Evolutionary conservation across 345 rosid genomes (phyloP).

Genomic region (Turnera subulata): DNA sequence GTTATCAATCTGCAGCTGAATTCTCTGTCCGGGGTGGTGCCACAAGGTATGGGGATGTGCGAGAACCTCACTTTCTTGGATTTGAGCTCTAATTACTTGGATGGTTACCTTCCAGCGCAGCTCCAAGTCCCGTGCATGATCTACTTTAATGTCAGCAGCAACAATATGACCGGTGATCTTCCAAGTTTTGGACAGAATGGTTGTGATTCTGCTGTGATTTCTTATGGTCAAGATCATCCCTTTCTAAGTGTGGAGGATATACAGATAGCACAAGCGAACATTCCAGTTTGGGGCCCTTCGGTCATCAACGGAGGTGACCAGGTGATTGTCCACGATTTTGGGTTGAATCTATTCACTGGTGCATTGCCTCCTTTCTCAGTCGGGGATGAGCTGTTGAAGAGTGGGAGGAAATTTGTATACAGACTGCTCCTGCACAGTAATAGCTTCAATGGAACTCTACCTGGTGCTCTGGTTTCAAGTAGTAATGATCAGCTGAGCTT

Average conservation of each 20-base stretch:
- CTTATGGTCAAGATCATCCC: conserved; percentile 11
- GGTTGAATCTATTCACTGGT: conserved; percentile 50
- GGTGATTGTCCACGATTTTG: conserved; percentile 48
- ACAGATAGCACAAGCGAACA: conserved; percentile 22
- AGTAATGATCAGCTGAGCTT: conserved; percentile 38
- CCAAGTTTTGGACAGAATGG: conserved; percentile 31
- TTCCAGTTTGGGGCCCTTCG: conserved; percentile 33
- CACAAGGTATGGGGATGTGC: conserved; percentile 37
- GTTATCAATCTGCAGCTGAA: conserved; percentile 55
- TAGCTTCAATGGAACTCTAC: conserved; percentile 40
- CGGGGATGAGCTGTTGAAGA: conserved; percentile 32
- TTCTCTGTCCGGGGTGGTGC: conserved; percentile 33
- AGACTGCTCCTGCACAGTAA: conserved; percentile 48
- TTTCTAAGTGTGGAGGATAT: conserved; percentile 31
- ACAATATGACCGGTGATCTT: conserved; percentile 45
- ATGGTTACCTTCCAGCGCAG: conserved; percentile 39
- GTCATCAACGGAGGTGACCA: conserved; percentile 9
- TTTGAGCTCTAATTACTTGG: conserved; percentile 51
- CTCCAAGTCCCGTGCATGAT: conserved; percentile 55
- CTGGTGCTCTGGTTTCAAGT: conserved; percentile 26
- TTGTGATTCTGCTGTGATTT: conserved; percentile 26
- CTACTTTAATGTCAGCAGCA: conserved; percentile 51
- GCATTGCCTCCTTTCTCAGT: conserved; percentile 40
- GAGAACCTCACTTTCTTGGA: conserved; percentile 55
- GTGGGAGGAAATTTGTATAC: conserved; percentile 25